phyloP scores from a whole-genome alignment of 176 grass and related monocot genomes.

The Urochloa ruziziensis region DNA sequence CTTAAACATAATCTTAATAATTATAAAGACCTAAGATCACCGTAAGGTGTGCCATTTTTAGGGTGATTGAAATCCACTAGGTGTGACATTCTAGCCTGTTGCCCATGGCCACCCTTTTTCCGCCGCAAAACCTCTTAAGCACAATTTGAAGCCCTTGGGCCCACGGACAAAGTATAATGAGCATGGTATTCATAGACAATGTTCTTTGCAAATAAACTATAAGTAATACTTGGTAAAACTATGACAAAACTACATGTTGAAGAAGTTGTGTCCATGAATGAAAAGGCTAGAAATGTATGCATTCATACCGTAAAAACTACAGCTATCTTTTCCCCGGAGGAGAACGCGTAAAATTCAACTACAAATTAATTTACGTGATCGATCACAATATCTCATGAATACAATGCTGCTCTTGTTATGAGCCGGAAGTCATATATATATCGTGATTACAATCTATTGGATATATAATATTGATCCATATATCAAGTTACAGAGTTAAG shows the following conservation, averaged over 20 bases:
- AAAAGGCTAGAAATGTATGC: background rate
- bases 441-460: conserved; percentile 4
- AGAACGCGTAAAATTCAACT: too few species aligned
- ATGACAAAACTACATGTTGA: background rate
- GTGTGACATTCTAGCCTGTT: background rate
- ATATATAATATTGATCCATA: conserved; percentile 2
- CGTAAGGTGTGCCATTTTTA: too few species aligned
- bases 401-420: background rate
- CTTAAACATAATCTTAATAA: background rate
- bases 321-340: background rate
- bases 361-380: too few species aligned
- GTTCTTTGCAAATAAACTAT: background rate
- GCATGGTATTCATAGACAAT: background rate
- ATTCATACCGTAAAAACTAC: background rate
- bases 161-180: too few species aligned
- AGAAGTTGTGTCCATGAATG: background rate
- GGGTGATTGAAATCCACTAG: background rate
- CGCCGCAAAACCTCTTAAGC: background rate
- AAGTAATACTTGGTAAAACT: background rate
- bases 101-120: background rate
- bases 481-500: conserved; percentile 4
- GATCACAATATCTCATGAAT: background rate
- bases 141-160: background rate
- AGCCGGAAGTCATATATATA: background rate
- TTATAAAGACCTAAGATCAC: too few species aligned